These are phyloP conservation scores for Didymella pomorum DNA, from an alignment of 2,329 filamentous ascomycete genomes.

Conservation along the genomic window DNA sequence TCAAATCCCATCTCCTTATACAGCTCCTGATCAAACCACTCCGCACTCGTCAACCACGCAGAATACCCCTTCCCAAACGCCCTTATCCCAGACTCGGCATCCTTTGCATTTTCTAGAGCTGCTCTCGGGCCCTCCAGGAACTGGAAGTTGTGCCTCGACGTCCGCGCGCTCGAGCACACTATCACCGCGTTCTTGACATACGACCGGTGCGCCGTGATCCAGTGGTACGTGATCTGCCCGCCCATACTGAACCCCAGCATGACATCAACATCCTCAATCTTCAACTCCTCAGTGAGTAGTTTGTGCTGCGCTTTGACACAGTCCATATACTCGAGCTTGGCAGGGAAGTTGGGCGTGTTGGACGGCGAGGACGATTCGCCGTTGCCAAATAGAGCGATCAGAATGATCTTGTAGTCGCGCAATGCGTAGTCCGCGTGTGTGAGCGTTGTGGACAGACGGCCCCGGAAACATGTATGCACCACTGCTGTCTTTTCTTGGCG, in stretches of 20 bases:
- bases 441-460: conserved; percentile 59
- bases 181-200: conserved; percentile 55
- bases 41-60: conserved; percentile 52
- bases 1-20: conserved; percentile 48
- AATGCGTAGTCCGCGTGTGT: conserved; percentile 57
- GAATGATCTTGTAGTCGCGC: conserved; percentile 59
- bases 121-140: conserved; percentile 64
- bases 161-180: conserved; percentile 61
- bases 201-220: conserved; percentile 59
- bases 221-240: conserved; percentile 63
- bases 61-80: conserved; percentile 52
- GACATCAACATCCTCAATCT: conserved; percentile 55
- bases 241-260: conserved; percentile 67
- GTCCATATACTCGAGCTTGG: conserved; percentile 57
- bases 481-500: conserved; percentile 44
- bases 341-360: conserved; percentile 57
- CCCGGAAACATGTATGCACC: conserved; percentile 64
- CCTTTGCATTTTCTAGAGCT: conserved; percentile 55
- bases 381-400: conserved; percentile 62
- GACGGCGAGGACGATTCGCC: conserved; percentile 64
- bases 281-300: conserved; percentile 53
- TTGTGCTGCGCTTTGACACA: conserved; percentile 61
- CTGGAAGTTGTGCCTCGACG: conserved; percentile 61
- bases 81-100: conserved; percentile 47
- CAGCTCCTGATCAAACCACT: conserved; percentile 52